Evolutionary conservation across 768 basidiomycete genomes (phyloP), one percentile per base, ranked within the genome.

Genomic region (Myochromella boudieri): DNA sequence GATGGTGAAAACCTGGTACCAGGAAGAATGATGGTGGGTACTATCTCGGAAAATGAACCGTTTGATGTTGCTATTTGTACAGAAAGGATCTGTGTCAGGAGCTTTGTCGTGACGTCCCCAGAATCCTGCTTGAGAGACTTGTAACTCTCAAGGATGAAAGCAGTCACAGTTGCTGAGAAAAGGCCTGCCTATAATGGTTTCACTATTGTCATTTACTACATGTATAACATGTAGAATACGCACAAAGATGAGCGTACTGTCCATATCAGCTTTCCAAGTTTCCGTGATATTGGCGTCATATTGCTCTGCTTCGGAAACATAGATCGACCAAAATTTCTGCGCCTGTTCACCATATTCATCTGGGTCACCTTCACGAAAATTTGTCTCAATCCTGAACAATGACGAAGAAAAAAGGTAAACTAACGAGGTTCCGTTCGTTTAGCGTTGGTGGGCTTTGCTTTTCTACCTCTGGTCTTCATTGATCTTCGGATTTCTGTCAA

Each of bases 91-190:
- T 49, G 46, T 1, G 20, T 3, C 11, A 52, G 44, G 3, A 52
- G 28, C 7, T 10, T 22, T 9, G 56, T 45, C 11, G 51, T 52
- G 1, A 33, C 29, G 28, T 49, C 45, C 9, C 33, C 44, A 14
- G 58, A 21, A 36, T 56, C 53, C 6, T 44, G 50, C 18, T 42
- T 43, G 11, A 62, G 47, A 17, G 45, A 48, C 29, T 52, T 55
- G 37, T 60, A 60, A 40, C 53, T 55, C 36, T 62, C 61, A 11
- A 62, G 52, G 37, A 63, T 37, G 37, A 63, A 61, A 11, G 60
- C 56, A 12, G 62, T 60, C 20, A 61, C 22, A 15, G 40, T 45
- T n/a, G 60, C 58, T 6, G 62, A 59, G 36, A 60, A 62, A 14
- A 62, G 36, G 42, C 55, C 59, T 7, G 61, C 46, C 61, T 62